Evolutionary conservation across 345 rosid genomes (phyloP).

Genomic region (Citropsis articulata): DNA sequence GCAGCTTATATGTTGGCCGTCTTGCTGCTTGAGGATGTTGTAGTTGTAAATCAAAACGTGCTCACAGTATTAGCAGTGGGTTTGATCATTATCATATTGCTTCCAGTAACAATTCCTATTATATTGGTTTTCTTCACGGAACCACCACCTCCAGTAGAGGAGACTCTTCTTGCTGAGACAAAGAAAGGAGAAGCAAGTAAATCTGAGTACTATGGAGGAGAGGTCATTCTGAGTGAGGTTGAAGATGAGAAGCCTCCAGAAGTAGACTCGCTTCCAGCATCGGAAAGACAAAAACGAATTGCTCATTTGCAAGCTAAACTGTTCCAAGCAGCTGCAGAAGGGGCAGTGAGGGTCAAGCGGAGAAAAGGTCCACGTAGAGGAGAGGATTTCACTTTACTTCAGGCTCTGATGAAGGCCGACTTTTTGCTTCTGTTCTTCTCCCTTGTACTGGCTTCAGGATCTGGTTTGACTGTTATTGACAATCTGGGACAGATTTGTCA

Average conservation of each 20-base stretch:
- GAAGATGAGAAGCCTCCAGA: slow-evolving; percentile 55
- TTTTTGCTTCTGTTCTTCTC: slow-evolving; percentile 78
- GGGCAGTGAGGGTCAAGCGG: slow-evolving; percentile 57
- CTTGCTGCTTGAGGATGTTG: slow-evolving; percentile 61
- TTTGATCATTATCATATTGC: slow-evolving; percentile 46
- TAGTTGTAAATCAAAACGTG: slow-evolving; percentile 40
- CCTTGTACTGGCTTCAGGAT: slow-evolving; percentile 67
- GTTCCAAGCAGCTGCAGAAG: slow-evolving; percentile 58
- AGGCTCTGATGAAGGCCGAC: slow-evolving; percentile 67
- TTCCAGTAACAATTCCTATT: slow-evolving; percentile 59
- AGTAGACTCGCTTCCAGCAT: slow-evolving; percentile 50
- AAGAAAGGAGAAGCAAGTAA: slow-evolving; percentile 32
- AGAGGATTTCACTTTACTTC: slow-evolving; percentile 71
- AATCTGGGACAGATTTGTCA: slow-evolving; percentile 80
- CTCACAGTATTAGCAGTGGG: slow-evolving; percentile 39
- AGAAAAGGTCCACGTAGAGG: slow-evolving; percentile 68
- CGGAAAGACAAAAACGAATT: slow-evolving; percentile 48
- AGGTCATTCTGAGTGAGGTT: slow-evolving; percentile 66
- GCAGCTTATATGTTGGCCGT: slow-evolving; percentile 70
- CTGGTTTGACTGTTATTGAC: slow-evolving; percentile 81
- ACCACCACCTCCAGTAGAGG: slow-evolving; percentile 19
- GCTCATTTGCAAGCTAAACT: slow-evolving; percentile 54
- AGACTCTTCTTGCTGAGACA: slow-evolving; percentile 29
- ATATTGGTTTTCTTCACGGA: slow-evolving; percentile 33
- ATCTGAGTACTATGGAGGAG: slow-evolving; percentile 23